Base-by-base conservation (phyloP, 371 early-diverging fungal species). In the Coemansia sp. region DNA sequence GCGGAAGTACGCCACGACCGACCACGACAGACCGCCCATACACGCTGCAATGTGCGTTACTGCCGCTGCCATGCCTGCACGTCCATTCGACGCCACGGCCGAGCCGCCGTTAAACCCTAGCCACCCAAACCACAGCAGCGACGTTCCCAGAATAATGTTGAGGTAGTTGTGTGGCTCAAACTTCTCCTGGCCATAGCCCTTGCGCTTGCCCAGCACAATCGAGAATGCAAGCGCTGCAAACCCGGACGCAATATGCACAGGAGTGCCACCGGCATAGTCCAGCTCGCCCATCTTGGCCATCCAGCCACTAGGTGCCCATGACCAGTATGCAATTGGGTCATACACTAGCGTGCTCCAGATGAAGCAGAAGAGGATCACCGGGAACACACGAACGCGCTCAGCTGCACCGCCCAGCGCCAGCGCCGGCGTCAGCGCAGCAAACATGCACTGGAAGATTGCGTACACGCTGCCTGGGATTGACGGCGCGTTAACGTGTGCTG, bases 281-380 rank as follows among this genome's bases (percentile, higher is more conserved):
- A 90, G 81, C 52, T 72, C 84, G 27, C 94, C 94, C 66, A 94
- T 70, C 55, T 85, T 85, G 58, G 72, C 78, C 62, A 87, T 78
- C 94, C 94, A 95, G 4, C 96, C 95, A 48, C 87, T 87, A 18
- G 82, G 79, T 16, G 83, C 84, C 96, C 96, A 95, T n/a, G 92
- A 90, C 95, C 95, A 95, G 83, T 89, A 93, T 31, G 95, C 95
- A 58, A 91, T 87, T 42, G 86, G 84, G 68, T 91, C 85, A 73
- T 97, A 97, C 5, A 95, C 93, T 48, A 95, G 54, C 1, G 95
- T 95, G 0, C 92, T 84, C 96, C 96, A 97, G 55, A 95, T 82
- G 73, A 97, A 92, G 66, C 95, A 86, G 70, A 94, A 97, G 59
- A 95, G 80, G 51, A 92, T 84, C 59, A 90, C 80, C 0, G 97